phyloP scores from a whole-genome alignment of 495 filamentous ascomycete species.

The Cairneyella variabilis region DNA sequence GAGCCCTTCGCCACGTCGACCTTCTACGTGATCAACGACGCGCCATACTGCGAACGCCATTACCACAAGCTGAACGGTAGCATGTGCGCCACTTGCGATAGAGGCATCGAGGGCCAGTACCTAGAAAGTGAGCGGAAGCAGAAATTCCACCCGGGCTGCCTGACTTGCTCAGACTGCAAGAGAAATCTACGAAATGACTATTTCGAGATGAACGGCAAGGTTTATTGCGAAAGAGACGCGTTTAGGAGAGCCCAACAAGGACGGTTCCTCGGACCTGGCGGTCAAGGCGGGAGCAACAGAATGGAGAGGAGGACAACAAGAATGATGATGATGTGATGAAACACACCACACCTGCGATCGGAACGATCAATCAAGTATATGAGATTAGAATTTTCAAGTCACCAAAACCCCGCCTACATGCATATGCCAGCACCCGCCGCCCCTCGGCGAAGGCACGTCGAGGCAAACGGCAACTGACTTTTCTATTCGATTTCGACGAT shows the following conservation, averaged over 20 bases:
- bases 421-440: no score
- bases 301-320: conserved; percentile 78
- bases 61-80: conserved; percentile 91
- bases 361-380: no score
- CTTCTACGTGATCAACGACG: conserved; percentile 87
- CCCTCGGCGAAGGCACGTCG: no score
- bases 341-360: no score
- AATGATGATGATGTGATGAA: conserved; percentile 82
- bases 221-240: conserved; percentile 86
- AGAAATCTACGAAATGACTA: conserved; percentile 60
- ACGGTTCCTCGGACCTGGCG: conserved; percentile 26
- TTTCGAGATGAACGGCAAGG: conserved; percentile 46
- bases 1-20: conserved; percentile 81
- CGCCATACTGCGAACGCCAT: conserved; percentile 86
- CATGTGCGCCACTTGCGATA: conserved; percentile 72
- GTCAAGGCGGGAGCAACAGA: conserved; percentile 30
- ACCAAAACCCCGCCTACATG: no score
- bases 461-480: no score
- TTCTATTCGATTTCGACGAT: no score
- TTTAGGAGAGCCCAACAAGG: conserved; percentile 51
- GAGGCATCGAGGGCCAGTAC: conserved; percentile 91
- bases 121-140: conserved; percentile 74
- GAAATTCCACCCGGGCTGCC: conserved; percentile 85
- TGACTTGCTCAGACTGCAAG: conserved; percentile 69
- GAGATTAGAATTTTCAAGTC: no score